Conservation (phyloP, 768 basidiomycete species). For the Tulasnella sp. region DNA sequence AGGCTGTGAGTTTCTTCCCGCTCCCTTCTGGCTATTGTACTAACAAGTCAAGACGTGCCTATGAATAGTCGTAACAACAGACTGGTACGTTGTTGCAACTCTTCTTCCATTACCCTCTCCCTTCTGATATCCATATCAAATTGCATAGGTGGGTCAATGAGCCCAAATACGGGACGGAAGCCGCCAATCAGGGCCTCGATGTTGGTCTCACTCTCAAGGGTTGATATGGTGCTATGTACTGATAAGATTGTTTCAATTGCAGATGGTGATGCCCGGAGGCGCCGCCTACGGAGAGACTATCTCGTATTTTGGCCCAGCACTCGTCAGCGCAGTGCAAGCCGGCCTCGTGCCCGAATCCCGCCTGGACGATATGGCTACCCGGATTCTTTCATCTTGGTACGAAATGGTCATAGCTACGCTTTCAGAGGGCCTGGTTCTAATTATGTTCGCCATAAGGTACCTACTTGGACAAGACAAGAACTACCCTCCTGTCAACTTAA, state of each 20-base stretch:
- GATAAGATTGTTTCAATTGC: neutral
- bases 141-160: neutral
- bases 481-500: slow-evolving; percentile 63
- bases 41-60: too few relatives aligned
- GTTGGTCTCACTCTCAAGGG: slow-evolving; percentile 28
- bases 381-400: slow-evolving; percentile 62
- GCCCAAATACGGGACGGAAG: slow-evolving; percentile 24
- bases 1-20: slow-evolving; percentile 14
- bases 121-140: too few relatives aligned
- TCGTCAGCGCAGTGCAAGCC: slow-evolving; percentile 49
- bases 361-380: slow-evolving; percentile 60
- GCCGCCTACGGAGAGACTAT: neutral
- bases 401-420: slow-evolving; percentile 24
- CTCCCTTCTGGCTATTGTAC: too few relatives aligned
- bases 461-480: slow-evolving; percentile 49
- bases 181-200: slow-evolving; percentile 52
- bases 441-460: slow-evolving; percentile 29
- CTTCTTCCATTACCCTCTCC: too few relatives aligned
- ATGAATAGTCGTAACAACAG: neutral
- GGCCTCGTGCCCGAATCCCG: slow-evolving; percentile 47
- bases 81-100: too few relatives aligned
- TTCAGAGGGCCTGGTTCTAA: slow-evolving; percentile 1
- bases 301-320: slow-evolving; percentile 41
- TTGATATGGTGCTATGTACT: neutral
- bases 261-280: neutral